Conservation (phyloP, 805 yeast genomes). For the Ogataea glucozyma region DNA sequence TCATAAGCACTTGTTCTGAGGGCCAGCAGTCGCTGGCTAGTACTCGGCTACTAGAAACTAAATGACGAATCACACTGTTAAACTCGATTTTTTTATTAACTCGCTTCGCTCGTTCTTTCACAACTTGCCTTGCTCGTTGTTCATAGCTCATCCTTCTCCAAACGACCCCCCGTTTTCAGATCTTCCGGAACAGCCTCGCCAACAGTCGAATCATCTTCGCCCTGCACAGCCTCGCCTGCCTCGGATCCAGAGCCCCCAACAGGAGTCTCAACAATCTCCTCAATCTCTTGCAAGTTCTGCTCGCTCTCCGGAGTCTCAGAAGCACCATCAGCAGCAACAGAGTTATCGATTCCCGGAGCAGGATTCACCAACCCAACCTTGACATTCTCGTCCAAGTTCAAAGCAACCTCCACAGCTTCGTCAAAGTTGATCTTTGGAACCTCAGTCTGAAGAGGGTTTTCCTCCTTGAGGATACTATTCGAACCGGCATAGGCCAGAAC, state of each 20-base stretch:
- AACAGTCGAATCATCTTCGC: slow-evolving; percentile 19
- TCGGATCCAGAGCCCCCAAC: slow-evolving; percentile 6
- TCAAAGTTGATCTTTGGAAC: slow-evolving; percentile 15
- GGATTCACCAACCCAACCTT: slow-evolving; percentile 1
- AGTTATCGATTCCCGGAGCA: slow-evolving; percentile 5
- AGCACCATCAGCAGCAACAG: slow-evolving; percentile 3
- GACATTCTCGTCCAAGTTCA: background rate
- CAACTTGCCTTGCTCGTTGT: background rate
- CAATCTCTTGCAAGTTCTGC: slow-evolving; percentile 7
- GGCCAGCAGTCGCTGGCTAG: no score
- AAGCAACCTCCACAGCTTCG: slow-evolving; percentile 13
- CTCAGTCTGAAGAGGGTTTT: slow-evolving; percentile 8
- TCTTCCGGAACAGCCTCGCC: slow-evolving; percentile 19
- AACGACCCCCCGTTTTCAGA: slow-evolving; percentile 10
- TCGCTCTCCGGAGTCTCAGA: slow-evolving; percentile 12
- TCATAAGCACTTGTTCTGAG: no score
- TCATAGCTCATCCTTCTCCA: slow-evolving; percentile 21
- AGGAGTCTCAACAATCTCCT: slow-evolving; percentile 22
- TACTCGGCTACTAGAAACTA: no score
- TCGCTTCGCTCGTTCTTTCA: background rate
- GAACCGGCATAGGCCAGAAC: slow-evolving; percentile 7
- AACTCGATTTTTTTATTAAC: background rate
- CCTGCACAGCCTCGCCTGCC: no score
- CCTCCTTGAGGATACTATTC: slow-evolving; percentile 9
- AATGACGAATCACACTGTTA: no score